Evolutionary conservation across 192 early-diverging fungal genomes (phyloP).

Genomic region (Funneliformis mosseae): DNA sequence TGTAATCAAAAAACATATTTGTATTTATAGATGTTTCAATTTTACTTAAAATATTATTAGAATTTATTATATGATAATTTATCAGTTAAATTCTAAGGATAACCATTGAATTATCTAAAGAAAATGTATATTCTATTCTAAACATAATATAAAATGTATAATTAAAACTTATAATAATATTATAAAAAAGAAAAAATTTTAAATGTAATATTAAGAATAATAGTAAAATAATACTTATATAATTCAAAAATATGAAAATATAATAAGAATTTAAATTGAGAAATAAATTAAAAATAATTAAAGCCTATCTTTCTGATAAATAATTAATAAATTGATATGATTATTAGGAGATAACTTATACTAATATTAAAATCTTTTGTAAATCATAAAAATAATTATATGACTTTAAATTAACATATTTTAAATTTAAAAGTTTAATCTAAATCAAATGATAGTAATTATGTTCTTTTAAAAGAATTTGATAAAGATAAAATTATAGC

Average conservation of each 20-base stretch:
- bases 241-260: background rate
- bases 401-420: background rate
- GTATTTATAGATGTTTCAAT: background rate
- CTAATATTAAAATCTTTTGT: background rate
- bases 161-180: background rate
- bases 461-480: background rate
- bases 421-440: background rate
- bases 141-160: conserved; percentile 1
- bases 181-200: conserved; percentile 15
- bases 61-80: no score
- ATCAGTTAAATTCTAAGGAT: conserved; percentile 6
- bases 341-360: background rate
- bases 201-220: background rate
- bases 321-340: background rate
- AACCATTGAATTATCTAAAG: background rate
- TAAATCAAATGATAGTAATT: background rate
- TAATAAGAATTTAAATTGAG: background rate
- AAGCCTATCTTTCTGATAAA: background rate
- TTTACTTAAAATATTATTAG: background rate
- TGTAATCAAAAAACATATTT: background rate
- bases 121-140: background rate
- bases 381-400: background rate
- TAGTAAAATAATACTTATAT: background rate
- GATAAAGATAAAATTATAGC: background rate
- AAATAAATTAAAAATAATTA: background rate